Evolutionary conservation across 805 yeast genomes (phyloP).

Genomic region (Starmerella bombi): DNA sequence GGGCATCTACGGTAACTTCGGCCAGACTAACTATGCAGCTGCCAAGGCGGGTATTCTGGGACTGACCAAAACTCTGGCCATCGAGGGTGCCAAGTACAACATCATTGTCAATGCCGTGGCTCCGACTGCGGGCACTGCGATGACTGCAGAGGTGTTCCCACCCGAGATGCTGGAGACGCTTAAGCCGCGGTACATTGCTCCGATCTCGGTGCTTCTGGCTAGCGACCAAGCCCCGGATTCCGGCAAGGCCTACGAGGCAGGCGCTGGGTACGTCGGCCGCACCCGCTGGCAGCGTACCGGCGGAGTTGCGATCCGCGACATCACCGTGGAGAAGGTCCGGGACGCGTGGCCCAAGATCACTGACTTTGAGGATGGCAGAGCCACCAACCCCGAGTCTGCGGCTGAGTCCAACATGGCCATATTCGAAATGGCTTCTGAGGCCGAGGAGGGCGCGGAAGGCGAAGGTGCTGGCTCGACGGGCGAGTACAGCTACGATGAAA

Average conservation of each 20-base stretch:
- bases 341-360: conserved; percentile 53
- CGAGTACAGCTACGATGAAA: conserved; percentile 46
- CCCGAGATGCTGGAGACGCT: conserved; percentile 69
- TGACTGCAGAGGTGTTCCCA: conserved; percentile 80
- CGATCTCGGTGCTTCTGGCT: conserved; percentile 67
- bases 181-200: conserved; percentile 83
- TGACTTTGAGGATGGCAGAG: conserved; percentile 46
- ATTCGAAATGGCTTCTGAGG: conserved; percentile 36
- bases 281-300: conserved; percentile 91
- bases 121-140: conserved; percentile 96
- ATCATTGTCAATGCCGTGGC: conserved; percentile 76
- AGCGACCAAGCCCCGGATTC: conserved; percentile 58
- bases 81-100: conserved; percentile 72
- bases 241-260: conserved; percentile 81
- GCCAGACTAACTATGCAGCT: conserved; percentile 91
- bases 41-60: conserved; percentile 87
- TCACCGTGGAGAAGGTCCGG: conserved; percentile 56
- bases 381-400: conserved; percentile 46
- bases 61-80: conserved; percentile 69
- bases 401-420: conserved; percentile 73
- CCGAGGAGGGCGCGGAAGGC: conserved; percentile 33
- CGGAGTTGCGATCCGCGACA: conserved; percentile 50
- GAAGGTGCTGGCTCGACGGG: conserved; percentile 39
- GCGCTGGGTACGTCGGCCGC: conserved; percentile 93
- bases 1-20: conserved; percentile 94